These are phyloP conservation scores for Spironucleus salmonicida DNA, from an alignment of 208 protist genomes.

Conservation along the genomic window DNA sequence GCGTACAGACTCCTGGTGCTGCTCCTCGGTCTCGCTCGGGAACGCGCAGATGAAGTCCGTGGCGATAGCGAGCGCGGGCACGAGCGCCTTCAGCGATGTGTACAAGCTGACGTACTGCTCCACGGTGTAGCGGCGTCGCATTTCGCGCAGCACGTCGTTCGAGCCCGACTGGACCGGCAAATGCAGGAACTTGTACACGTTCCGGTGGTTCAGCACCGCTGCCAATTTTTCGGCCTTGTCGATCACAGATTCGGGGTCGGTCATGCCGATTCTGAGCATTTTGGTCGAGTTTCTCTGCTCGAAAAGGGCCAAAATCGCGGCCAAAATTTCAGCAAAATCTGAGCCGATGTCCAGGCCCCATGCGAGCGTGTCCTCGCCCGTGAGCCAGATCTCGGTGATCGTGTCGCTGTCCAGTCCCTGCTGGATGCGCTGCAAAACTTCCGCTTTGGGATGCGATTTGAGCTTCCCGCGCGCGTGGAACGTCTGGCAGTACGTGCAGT, in stretches of 20 bases:
- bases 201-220: neutral
- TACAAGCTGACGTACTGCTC: neutral
- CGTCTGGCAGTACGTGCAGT: constrained; percentile 37
- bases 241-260: constrained; percentile 30
- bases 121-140: constrained; percentile 18
- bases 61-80: neutral
- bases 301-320: neutral
- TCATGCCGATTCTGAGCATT: constrained; percentile 24
- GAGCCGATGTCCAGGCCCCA: constrained; percentile 29
- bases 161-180: constrained; percentile 37
- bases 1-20: constrained; percentile 22
- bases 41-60: constrained; percentile 36
- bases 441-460: neutral
- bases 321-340: constrained; percentile 14
- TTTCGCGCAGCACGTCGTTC: neutral
- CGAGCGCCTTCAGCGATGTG: neutral
- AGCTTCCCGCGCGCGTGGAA: constrained; percentile 14
- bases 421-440: neutral
- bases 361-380: constrained; percentile 34
- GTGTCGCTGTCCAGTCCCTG: neutral
- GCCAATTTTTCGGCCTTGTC: neutral
- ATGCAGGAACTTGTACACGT: constrained; percentile 32
- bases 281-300: neutral
- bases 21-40: constrained; percentile 36
- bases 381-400: constrained; percentile 30